These are phyloP conservation scores for Puccinia hordei DNA, from an alignment of 1,284 basidiomycete genomes.

Conservation along the genomic window DNA sequence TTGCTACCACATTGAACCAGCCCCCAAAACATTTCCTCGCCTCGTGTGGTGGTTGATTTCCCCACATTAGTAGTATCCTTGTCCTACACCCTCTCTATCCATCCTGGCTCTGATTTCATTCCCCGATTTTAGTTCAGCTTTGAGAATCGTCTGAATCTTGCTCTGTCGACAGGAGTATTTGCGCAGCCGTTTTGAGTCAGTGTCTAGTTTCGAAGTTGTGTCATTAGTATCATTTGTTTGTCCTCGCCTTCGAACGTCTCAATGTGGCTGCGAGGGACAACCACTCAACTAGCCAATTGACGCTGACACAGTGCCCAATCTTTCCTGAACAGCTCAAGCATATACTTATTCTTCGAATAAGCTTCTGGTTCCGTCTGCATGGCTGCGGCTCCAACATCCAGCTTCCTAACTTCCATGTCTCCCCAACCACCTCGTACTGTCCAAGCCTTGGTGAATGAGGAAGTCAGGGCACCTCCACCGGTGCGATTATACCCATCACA, in stretches of 20 bases:
- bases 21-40: conserved; percentile 2
- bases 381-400: conserved; percentile 37
- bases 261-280: conserved; percentile 1
- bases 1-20: not conserved
- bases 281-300: not conserved
- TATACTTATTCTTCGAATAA: not conserved
- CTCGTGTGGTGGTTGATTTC: conserved; percentile 6
- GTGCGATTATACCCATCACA: conserved; percentile 62
- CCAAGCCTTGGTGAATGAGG: conserved; percentile 47
- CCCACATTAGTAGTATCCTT: not conserved
- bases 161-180: conserved; percentile 20
- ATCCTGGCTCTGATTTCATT: conserved; percentile 2
- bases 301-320: conserved; percentile 1
- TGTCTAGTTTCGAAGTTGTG: not conserved
- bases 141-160: not conserved
- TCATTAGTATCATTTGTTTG: not conserved
- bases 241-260: not conserved
- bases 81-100: not conserved
- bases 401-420: conserved; percentile 34
- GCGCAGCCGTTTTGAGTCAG: conserved; percentile 23
- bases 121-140: conserved; percentile 12
- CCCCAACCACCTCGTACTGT: conserved; percentile 47
- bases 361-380: conserved; percentile 23
- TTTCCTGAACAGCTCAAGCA: not conserved
- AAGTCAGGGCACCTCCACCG: conserved; percentile 33